These are phyloP conservation scores for Blastosporella zonata DNA, from an alignment of 1,284 basidiomycete genomes.

Conservation along the genomic window DNA sequence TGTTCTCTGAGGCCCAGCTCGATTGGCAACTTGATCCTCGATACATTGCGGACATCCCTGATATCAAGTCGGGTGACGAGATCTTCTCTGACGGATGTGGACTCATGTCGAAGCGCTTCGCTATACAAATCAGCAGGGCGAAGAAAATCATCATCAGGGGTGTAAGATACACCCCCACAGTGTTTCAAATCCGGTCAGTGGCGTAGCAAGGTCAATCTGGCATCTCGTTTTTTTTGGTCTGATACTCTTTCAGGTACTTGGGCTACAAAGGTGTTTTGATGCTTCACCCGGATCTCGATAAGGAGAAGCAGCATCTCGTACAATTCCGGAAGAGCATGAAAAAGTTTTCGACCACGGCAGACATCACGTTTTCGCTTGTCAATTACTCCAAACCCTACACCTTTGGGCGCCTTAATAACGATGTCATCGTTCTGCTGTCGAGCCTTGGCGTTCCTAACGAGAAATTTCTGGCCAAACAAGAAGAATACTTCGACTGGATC, in stretches of 20 bases:
- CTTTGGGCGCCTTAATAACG: conserved; percentile 64
- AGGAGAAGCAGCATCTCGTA: conserved; percentile 40
- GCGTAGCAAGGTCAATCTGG: not conserved
- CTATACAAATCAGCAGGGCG: conserved; percentile 46
- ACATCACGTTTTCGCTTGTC: conserved; percentile 62
- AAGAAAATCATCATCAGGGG: conserved; percentile 55
- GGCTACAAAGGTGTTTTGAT: conserved; percentile 67
- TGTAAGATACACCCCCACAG: conserved; percentile 53
- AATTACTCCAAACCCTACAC: conserved; percentile 58
- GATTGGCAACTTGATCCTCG: conserved; percentile 52
- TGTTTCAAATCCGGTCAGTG: conserved; percentile 58
- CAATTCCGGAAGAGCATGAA: conserved; percentile 67
- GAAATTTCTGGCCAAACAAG: conserved; percentile 50
- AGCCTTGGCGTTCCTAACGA: conserved; percentile 58
- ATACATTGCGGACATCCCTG: conserved; percentile 51
- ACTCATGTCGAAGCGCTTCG: conserved; percentile 51
- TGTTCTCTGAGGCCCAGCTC: conserved; percentile 61
- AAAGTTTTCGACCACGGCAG: conserved; percentile 53
- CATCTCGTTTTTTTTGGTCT: not conserved
- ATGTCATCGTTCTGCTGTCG: conserved; percentile 60
- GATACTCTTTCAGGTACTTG: conserved; percentile 40
- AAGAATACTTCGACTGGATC: conserved; percentile 59
- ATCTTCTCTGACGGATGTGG: conserved; percentile 68
- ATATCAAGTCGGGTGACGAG: conserved; percentile 54
- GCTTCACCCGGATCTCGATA: conserved; percentile 55